Base-by-base conservation (phyloP, 148 eudicot species). In the Rhododendron kiyosumense region DNA sequence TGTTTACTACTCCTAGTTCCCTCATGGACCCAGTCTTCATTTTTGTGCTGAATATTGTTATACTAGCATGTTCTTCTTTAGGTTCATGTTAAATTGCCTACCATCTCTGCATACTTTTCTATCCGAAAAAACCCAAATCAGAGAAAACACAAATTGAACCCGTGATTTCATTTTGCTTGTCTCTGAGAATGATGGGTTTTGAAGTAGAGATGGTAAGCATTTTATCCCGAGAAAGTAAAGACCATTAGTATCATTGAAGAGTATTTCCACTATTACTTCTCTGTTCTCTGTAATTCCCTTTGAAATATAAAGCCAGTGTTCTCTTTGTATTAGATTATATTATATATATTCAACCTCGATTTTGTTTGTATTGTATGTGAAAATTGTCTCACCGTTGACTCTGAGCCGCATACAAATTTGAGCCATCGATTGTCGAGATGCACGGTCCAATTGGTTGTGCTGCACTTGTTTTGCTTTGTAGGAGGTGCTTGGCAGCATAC, bases 151-250 rank as follows among this genome's bases (percentile, higher is more conserved):
- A 32, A 81, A 54, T 57, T 13, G 75, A 67, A 1, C 34, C 18
- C 71, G 0, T 20, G 1, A 13, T 3, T 65, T 65, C 11, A 1
- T 38, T 38, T 77, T 24, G 38, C 18, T 71, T 11, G 32, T 71
- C 41, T 71, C 76, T 46, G 81, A 48, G 13, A 34, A 48, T 79
- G 32, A 84, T 65, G 81, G 34, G 78, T 73, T 82, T 87, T 86
- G 87, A 89, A 85, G 90, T 88, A 89, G 90, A 92, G 93, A 92
- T 91, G 93, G 88, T 76, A 82, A 88, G 94, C 92, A 90, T 89
- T 91, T 92, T 92, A 89, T 89, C 92, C 90, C 91, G 93, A 90
- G 82, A 77, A 87, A 88, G 80, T 79, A 32, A 30, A 71, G 76
- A 71, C 36, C 76, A 14, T 71, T 71, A 5, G 45, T 41, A 5